phyloP scores from a whole-genome alignment of 306 rosid species.

The Pterocarpus santalinus region DNA sequence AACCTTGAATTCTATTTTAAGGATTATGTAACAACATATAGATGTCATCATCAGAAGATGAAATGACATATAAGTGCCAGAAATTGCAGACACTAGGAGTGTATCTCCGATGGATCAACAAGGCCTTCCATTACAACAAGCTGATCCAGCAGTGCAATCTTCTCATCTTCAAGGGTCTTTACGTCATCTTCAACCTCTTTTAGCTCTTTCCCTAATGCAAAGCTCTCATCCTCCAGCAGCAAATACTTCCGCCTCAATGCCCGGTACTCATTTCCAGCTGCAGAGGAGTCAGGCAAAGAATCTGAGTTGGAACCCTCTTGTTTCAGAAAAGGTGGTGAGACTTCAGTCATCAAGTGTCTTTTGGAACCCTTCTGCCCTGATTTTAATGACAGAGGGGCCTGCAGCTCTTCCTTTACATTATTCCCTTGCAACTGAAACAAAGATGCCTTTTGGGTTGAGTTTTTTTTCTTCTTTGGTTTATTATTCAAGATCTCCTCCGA shows the following conservation, averaged over 20 bases:
- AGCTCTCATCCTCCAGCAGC: conserved; percentile 85
- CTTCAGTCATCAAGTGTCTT: conserved; percentile 62
- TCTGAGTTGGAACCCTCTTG: conserved; percentile 87
- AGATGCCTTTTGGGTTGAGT: conserved; percentile 55
- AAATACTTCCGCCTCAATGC: conserved; percentile 78
- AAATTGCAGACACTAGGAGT: conserved; percentile 50
- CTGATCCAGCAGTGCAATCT: conserved; percentile 80
- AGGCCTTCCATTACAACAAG: conserved; percentile 93
- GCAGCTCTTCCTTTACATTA: conserved; percentile 54
- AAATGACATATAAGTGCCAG: conserved; percentile 25
- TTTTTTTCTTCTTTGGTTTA: conserved; percentile 72
- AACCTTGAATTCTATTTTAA: conserved; percentile 29
- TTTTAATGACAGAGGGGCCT: conserved; percentile 54
- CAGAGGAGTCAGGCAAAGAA: conserved; percentile 80
- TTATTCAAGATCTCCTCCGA: conserved; percentile 62
- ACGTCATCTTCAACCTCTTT: conserved; percentile 79
- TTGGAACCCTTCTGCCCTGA: conserved; percentile 67
- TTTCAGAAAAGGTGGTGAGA: conserved; percentile 64
- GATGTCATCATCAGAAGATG: conserved; percentile 31
- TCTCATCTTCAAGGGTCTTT: conserved; percentile 83
- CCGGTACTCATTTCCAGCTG: conserved; percentile 79
- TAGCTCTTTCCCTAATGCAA: conserved; percentile 70
- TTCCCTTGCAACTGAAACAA: conserved; percentile 57
- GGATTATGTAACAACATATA: conserved; percentile 34
- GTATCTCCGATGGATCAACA: conserved; percentile 67